These are phyloP conservation scores for Cadophora sp. DNA, from an alignment of 2,329 filamentous ascomycete species.

Conservation along the genomic window DNA sequence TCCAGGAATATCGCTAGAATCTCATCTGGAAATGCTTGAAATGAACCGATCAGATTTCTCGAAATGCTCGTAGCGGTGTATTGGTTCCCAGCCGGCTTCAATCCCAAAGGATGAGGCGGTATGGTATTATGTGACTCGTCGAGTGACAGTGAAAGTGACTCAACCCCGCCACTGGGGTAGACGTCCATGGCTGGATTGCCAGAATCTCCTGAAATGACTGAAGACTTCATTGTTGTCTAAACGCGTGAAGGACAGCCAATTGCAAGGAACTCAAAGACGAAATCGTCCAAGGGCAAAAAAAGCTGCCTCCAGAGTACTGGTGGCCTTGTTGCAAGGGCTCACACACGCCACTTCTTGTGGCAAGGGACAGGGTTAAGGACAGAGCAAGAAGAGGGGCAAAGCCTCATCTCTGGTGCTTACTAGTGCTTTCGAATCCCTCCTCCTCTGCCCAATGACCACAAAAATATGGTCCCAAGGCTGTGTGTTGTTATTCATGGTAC, in stretches of 20 bases:
- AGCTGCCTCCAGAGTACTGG: background rate
- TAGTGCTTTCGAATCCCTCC: constrained; percentile 5
- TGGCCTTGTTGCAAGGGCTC: background rate
- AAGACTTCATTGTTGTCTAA: constrained; percentile 30
- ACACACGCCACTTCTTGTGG: constrained; percentile 23
- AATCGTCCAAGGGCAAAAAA: constrained; percentile 1
- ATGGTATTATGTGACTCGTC: constrained; percentile 61
- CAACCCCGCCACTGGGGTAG: constrained; percentile 33
- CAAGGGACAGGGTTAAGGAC: background rate
- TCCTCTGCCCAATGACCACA: background rate
- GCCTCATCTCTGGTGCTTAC: background rate
- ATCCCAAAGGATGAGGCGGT: constrained; percentile 78
- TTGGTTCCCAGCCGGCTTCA: constrained; percentile 89
- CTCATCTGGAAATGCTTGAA: constrained; percentile 80
- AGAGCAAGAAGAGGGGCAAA: background rate
- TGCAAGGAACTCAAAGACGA: background rate
- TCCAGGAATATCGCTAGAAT: constrained; percentile 79
- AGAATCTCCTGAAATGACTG: constrained; percentile 29
- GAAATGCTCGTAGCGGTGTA: constrained; percentile 71
- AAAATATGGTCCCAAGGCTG: background rate
- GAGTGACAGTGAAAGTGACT: constrained; percentile 43
- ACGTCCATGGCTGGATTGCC: constrained; percentile 24
- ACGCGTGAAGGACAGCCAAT: constrained; percentile 6
- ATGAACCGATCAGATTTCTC: constrained; percentile 68
- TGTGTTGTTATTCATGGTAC: background rate